Percentiles rank a stretch among this genome's conserved stretches.
phyloP scores from a whole-genome alignment of 805 yeast species.

The Kuraishia molischiana region DNA sequence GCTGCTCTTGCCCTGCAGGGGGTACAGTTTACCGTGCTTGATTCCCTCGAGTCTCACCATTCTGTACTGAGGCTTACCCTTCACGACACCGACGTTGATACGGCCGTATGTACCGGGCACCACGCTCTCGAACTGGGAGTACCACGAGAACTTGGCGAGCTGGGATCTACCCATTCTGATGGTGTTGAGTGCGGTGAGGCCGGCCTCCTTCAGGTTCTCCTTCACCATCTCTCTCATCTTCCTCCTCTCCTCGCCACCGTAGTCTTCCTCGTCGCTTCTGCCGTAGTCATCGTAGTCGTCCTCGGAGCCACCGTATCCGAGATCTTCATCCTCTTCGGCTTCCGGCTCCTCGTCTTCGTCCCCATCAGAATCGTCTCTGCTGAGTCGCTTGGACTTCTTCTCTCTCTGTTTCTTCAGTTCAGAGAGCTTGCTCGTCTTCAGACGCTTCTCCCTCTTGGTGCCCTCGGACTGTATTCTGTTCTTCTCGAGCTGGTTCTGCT shows the following conservation, averaged over 20 bases:
- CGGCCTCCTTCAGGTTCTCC: slow-evolving; percentile 38
- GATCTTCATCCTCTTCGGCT: slow-evolving; percentile 22
- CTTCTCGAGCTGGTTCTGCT: slow-evolving; percentile 35
- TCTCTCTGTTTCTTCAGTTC: slow-evolving; percentile 27
- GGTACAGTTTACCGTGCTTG: slow-evolving; percentile 30
- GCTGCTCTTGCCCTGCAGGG: slow-evolving; percentile 30
- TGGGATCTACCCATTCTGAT: slow-evolving; percentile 71
- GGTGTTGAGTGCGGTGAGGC: slow-evolving; percentile 57
- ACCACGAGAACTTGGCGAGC: slow-evolving; percentile 66
- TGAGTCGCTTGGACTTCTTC: slow-evolving; percentile 19
- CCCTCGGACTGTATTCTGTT: slow-evolving; percentile 18
- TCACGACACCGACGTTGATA: slow-evolving; percentile 69
- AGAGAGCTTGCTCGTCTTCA: slow-evolving; percentile 22
- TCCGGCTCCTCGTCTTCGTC: slow-evolving; percentile 36
- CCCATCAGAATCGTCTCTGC: slow-evolving; percentile 14
- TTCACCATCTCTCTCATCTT: slow-evolving; percentile 29
- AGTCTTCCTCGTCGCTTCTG: slow-evolving; percentile 22
- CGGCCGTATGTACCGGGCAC: slow-evolving; percentile 73
- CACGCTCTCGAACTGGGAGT: slow-evolving; percentile 68
- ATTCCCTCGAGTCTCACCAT: slow-evolving; percentile 74
- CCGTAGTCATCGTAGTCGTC: slow-evolving; percentile 33
- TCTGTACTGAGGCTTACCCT: slow-evolving; percentile 58
- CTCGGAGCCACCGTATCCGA: slow-evolving; percentile 23
- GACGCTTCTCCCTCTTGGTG: slow-evolving; percentile 11
- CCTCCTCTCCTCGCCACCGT: slow-evolving; percentile 26